Evolutionary conservation across 2,329 filamentous ascomycete genomes (phyloP).

Genomic region (Clarireedia homoeocarpa): DNA sequence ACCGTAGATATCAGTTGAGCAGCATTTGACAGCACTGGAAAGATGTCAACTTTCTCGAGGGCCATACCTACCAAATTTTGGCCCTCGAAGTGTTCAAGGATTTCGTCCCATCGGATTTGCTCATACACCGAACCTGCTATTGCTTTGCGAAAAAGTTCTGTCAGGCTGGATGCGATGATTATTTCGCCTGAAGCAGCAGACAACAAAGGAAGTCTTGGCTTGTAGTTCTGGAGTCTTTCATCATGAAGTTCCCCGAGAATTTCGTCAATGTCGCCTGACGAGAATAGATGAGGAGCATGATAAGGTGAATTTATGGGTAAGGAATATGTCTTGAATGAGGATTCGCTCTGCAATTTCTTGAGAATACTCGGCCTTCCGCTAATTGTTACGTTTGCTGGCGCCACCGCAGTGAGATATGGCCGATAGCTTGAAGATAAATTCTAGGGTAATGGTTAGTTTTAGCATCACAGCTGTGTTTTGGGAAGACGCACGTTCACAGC

Average conservation of each 20-base stretch:
- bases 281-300: constrained; percentile 27
- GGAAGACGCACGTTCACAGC: neutral
- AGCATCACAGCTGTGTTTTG: neutral
- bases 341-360: neutral
- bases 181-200: neutral
- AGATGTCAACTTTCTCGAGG: neutral
- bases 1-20: neutral
- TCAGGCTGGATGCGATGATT: neutral
- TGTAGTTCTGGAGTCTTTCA: neutral
- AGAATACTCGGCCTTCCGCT: neutral
- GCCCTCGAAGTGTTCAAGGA: neutral
- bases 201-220: neutral
- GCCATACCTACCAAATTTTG: neutral
- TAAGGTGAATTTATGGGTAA: constrained; percentile 21
- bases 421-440: neutral
- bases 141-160: neutral
- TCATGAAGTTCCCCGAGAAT: constrained; percentile 6
- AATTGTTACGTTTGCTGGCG: neutral
- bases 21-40: neutral
- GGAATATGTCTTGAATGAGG: neutral
- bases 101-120: neutral
- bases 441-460: neutral
- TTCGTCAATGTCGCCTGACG: constrained; percentile 14
- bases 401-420: neutral
- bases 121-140: neutral